phyloP scores from a whole-genome alignment of 2,329 filamentous ascomycete genomes.

The Dothistroma pini region DNA sequence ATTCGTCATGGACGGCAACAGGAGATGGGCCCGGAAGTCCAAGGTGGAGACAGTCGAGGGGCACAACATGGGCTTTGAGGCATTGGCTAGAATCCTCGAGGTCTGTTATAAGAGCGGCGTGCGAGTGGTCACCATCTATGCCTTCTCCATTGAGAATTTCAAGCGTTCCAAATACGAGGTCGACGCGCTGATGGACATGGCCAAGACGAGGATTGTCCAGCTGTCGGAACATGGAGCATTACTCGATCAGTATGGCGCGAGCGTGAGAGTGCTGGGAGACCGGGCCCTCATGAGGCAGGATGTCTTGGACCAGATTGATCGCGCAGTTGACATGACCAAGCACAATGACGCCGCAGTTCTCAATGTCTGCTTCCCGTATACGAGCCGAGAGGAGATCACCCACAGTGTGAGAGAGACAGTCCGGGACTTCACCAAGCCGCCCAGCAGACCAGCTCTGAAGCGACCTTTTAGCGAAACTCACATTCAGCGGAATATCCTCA shows the following conservation, averaged over 20 bases:
- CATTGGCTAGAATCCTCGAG: slow-evolving; percentile 88
- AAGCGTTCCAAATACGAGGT: slow-evolving; percentile 96
- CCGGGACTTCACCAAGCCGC: slow-evolving; percentile 73
- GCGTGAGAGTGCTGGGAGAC: slow-evolving; percentile 80
- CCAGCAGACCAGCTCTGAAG: slow-evolving; percentile 36
- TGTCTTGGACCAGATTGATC: slow-evolving; percentile 83
- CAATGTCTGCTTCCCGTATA: slow-evolving; percentile 98
- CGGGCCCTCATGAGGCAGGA: slow-evolving; percentile 79
- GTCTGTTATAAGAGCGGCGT: slow-evolving; percentile 98
- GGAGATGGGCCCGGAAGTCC: slow-evolving; percentile 83
- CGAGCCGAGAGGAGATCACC: slow-evolving; percentile 91
- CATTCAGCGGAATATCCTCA: slow-evolving; percentile 78
- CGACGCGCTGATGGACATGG: slow-evolving; percentile 94
- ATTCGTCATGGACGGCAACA: slow-evolving; percentile 99
- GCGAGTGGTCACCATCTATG: slow-evolving; percentile 95
- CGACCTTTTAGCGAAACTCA: slow-evolving; percentile 82
- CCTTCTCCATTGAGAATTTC: slow-evolving; percentile 99
- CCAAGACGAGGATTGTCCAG: slow-evolving; percentile 90
- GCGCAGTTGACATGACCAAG: slow-evolving; percentile 79
- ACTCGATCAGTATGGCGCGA: slow-evolving; percentile 86
- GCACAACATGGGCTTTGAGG: slow-evolving; percentile 93
- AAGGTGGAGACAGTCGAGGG: slow-evolving; percentile 96
- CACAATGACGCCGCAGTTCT: slow-evolving; percentile 73
- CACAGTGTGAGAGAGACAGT: slow-evolving; percentile 84
- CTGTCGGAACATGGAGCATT: slow-evolving; percentile 90